phyloP scores from a whole-genome alignment of 2,329 filamentous ascomycete genomes.

The Alternaria gaisen region DNA sequence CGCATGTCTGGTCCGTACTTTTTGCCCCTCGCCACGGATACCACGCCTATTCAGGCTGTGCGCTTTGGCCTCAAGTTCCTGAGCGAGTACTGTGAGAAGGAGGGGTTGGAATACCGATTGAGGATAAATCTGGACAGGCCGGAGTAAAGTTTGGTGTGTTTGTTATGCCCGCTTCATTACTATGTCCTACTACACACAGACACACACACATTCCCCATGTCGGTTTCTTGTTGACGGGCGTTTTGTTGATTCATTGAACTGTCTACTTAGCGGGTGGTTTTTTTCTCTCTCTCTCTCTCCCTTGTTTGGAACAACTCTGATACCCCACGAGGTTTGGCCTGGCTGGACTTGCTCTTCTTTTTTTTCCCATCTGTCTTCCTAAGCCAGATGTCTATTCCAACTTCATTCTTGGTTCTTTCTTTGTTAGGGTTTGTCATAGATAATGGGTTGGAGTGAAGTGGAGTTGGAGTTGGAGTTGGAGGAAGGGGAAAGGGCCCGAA shows the following conservation, averaged over 20 bases:
- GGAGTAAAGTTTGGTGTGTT: slow-evolving; percentile 5
- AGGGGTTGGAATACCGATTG: slow-evolving; percentile 37
- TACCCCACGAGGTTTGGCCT: not conserved
- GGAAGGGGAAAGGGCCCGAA: too few species aligned
- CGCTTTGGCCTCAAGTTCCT: slow-evolving; percentile 55
- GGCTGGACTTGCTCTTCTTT: not conserved
- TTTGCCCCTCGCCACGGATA: slow-evolving; percentile 53
- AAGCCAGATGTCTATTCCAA: too few species aligned
- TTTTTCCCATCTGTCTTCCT: not conserved
- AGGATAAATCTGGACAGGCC: slow-evolving; percentile 41
- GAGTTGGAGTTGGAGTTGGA: too few species aligned
- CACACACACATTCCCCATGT: too few species aligned
- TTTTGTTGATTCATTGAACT: not conserved
- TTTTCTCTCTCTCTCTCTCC: not conserved
- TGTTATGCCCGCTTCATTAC: too few species aligned
- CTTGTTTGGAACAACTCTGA: not conserved
- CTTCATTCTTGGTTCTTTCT: too few species aligned
- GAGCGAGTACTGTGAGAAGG: slow-evolving; percentile 54
- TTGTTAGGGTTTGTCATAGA: too few species aligned
- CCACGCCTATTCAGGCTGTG: slow-evolving; percentile 56
- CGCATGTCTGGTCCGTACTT: slow-evolving; percentile 51
- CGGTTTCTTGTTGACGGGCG: not conserved
- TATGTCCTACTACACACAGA: too few species aligned
- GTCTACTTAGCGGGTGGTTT: not conserved
- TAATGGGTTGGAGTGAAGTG: too few species aligned